Base-by-base conservation (phyloP, 768 basidiomycete genomes). In the Xerocomellus amylosporus region DNA sequence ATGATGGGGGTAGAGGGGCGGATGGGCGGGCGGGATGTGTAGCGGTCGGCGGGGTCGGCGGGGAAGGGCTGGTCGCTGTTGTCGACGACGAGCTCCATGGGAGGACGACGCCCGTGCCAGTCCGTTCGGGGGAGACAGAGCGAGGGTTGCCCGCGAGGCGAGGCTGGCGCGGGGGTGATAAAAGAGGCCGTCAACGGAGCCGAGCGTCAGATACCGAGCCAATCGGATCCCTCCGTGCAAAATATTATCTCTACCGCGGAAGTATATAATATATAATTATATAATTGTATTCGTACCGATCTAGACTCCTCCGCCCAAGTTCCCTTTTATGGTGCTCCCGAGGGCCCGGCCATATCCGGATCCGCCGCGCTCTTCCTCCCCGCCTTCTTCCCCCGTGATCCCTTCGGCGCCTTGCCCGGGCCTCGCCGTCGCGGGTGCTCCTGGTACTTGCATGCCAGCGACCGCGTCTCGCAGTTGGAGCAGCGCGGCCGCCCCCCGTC, bases 371-470 rank as follows among this genome's bases (percentile, higher is more conserved):
- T 51, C 60, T 52, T 67, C 55, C 54, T 62, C 59, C 65, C 64
- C 42, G 60, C 59, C 64, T 75, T 79, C 73, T 76, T 81, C 52
- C 71, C 62, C 59, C 76, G 78, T 36, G 75, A 73, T 13, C 85
- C 84, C 64, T 84, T 85, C 30, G 83, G 81, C 40, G 85, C 84
- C 72, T 86, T 89, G 26, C 88, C 88, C 52, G 88, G 87, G 2
- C 89, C 89, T 45, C 89, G 80, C 33, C 88, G 81, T 64, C 80
- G 70, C 10, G 74, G 72, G 20, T 75, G 68, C 20, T 73, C 71
- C 46, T 78, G 79, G 68, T 87, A 88, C 53, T 66, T 69, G 64
- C 87, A 88, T 30, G 68, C 60, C 53, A 75, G 70, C 46, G 73
- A 73, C 37, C 86, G 83, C 31, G 76, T 76, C 19, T 60, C 67